Evolutionary conservation across 306 rosid genomes (phyloP), one percentile per base, ranked within the genome.

Genomic region (Fragaria ananassa): DNA sequence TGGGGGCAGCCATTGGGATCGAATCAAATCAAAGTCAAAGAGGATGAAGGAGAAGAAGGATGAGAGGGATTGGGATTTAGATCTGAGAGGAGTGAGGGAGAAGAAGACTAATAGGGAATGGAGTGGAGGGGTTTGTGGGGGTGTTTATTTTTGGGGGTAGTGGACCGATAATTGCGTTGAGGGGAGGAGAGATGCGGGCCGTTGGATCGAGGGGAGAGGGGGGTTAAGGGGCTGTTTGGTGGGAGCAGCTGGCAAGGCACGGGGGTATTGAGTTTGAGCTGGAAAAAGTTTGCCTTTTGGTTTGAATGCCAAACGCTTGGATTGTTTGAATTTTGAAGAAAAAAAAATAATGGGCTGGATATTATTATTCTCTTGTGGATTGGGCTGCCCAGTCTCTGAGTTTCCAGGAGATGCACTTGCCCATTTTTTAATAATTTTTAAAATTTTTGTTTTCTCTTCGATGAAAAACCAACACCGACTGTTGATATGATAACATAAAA

Each of bases 111-210:
- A 53, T 70, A 75, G 72, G 76, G 82, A 51, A 19, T 29, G 76
- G 49, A 35, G 58, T 21, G 68, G 74, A 56, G 70, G 63, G 70
- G 62, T 56, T 45, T 60, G 61, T 42, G 67, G 46, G 8, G 51
- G 44, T 39, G 44, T 39, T 64, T 80, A 69, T 80, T 80, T 76
- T 80, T 66, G 76, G 81, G 73, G 62, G 71, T 75, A 78, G 75
- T 78, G 80, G 87, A 61, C 83, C 90, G 90, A 86, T 81, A 84
- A 90, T 88, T 90, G 88, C 94, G 98, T 82, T 80, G 61, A 47
- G 80, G 70, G 76, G 71, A 51, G 79, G 61, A n/a, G 49, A 14
- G 61, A 81, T 75, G 34, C 77, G 68, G 44, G 61, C 96, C 97
- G 92, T 91, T 81, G 86, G 93, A 88, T 93, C 25, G 1, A 39